Evolutionary conservation across 2,329 filamentous ascomycete genomes (phyloP).

Genomic region (Scedosporium aurantiacum): DNA sequence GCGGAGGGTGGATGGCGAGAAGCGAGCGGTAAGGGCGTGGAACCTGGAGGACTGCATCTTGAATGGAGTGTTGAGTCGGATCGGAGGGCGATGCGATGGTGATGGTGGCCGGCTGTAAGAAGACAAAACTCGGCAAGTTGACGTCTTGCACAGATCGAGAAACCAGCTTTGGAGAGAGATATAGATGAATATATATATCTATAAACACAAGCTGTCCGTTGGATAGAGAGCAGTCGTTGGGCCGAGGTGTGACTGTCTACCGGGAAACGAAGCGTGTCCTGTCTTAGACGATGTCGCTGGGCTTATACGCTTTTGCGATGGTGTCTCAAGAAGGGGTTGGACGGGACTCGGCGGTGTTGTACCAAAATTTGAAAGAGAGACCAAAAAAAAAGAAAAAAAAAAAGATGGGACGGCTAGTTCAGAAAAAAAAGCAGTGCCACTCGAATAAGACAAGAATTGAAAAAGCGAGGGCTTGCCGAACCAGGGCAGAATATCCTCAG

Average conservation of each 20-base stretch:
- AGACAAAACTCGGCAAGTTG: not conserved
- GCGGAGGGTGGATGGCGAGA: constrained; percentile 37
- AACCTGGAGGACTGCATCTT: constrained; percentile 38
- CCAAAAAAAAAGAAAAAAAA: not conserved
- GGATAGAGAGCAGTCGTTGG: not conserved
- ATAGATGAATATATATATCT: not conserved
- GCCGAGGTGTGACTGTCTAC: not conserved
- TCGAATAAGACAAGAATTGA: not conserved
- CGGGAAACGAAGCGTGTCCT: not conserved
- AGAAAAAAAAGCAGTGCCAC: not conserved
- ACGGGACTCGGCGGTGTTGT: not conserved
- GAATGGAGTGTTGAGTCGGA: constrained; percentile 6
- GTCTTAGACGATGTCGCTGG: constrained; percentile 1
- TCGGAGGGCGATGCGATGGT: not conserved
- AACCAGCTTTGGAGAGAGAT: not conserved
- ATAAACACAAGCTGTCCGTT: too few relatives aligned
- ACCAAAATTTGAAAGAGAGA: not conserved
- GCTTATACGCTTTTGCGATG: not conserved
- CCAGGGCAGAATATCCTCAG: constrained; percentile 3
- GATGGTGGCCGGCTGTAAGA: not conserved
- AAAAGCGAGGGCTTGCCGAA: constrained; percentile 1
- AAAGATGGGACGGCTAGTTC: not conserved
- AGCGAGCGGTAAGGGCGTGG: constrained; percentile 37
- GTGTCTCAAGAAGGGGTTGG: not conserved
- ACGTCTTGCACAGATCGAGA: not conserved